Base-by-base conservation (phyloP, 2,329 filamentous ascomycete genomes). In the Fusarium sp. region DNA sequence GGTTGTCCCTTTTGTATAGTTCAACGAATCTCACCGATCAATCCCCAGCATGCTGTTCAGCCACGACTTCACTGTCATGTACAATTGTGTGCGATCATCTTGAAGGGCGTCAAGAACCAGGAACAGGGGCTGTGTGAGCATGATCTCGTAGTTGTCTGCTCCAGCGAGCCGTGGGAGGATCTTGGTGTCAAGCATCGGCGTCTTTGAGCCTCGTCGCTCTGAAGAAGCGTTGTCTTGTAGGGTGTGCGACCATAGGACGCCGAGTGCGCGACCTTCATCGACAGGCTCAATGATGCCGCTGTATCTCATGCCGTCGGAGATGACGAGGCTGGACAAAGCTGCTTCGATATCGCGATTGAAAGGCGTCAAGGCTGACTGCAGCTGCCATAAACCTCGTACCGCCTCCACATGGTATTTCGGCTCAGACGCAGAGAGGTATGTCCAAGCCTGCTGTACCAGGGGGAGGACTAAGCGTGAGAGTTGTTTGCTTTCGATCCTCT, bases 381-480 rank as follows among this genome's bases (percentile, higher is more conserved):
- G 85, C 74, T 95, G 91, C 94, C 97, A 97, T 43, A 99, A 85
- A 76, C 92, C 93, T 67, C 94, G 91, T 10, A 97, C 94, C 20
- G 95, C 92, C 84, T 99, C 97, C 35, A 99, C 95, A 79, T 98
- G 97, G 76, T 96, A 97, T 80, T 98, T 98, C 0, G 95, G 95
- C 72, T 92, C 92, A 14, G 92, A 88, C n/a, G 94, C 92, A 1
- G 95, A 94, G 43, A 99, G 84, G 78, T 94, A 95, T 6, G 85
- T 82, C 97, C 97, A 99, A 0, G 96, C 88, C 66, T 92, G 89
- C 2, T 87, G 86, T 18, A 97, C 91, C 25, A 98, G 84, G 32
- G 90, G 87, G 23, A 90, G 87, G 6, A 96, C 89, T 10, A 97
- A 84, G 65, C 85, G 87, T 65, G 87, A 92, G 59, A 92, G 80